Conservation (phyloP, 192 early-diverging fungal species). For the Coemansia sp. region DNA sequence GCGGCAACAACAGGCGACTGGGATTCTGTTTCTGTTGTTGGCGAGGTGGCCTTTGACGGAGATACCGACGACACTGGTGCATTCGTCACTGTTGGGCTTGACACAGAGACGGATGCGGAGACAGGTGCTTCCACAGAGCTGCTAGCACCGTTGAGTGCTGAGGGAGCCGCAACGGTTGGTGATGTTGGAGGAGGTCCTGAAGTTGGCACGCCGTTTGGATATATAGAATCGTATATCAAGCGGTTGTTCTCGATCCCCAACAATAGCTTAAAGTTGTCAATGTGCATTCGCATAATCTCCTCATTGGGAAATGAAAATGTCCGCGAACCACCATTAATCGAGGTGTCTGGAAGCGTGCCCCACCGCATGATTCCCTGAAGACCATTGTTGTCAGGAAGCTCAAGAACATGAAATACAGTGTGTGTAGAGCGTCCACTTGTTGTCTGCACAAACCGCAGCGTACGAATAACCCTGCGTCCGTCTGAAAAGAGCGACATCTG, state of each 20-base stretch:
- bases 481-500: conserved; percentile 55
- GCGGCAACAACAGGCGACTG: conserved; percentile 13
- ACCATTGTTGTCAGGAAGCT: conserved; percentile 46
- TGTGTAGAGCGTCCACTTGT: conserved; percentile 56
- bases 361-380: conserved; percentile 70
- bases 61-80: not conserved
- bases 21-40: conserved; percentile 10
- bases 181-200: conserved; percentile 31
- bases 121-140: not conserved
- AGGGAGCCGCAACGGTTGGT: conserved; percentile 8
- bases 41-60: conserved; percentile 11
- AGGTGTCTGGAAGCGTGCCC: conserved; percentile 64
- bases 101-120: not conserved
- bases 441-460: conserved; percentile 66
- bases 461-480: conserved; percentile 66
- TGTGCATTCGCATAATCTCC: conserved; percentile 52
- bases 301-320: conserved; percentile 56
- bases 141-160: conserved; percentile 7
- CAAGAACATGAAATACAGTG: conserved; percentile 64
- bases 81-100: conserved; percentile 2
- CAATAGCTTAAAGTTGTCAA: conserved; percentile 55
- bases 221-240: conserved; percentile 48
- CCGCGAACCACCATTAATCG: conserved; percentile 65
- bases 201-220: conserved; percentile 45
- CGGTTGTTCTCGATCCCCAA: conserved; percentile 50